These are phyloP conservation scores for Talaromyces thailandensis DNA, from an alignment of 495 filamentous ascomycete species.

Conservation along the genomic window DNA sequence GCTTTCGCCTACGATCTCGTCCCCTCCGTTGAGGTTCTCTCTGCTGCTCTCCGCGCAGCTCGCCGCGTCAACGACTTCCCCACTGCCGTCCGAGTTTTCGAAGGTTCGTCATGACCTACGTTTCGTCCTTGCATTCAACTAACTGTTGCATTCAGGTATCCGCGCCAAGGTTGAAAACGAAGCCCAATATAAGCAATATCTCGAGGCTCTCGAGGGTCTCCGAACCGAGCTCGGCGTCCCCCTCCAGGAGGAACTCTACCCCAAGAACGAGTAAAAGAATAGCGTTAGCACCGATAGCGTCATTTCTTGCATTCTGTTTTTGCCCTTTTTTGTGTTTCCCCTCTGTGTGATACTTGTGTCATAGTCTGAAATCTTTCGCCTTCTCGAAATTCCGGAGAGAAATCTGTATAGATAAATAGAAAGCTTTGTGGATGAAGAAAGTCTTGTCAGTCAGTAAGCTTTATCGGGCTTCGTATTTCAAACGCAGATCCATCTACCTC, in stretches of 20 bases:
- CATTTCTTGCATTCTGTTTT: neutral
- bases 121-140: neutral
- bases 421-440: constrained; percentile 5
- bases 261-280: constrained; percentile 52
- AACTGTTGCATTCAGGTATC: constrained; percentile 53
- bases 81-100: constrained; percentile 94
- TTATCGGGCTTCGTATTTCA: no score
- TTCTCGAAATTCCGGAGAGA: constrained; percentile 1
- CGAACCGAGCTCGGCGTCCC: constrained; percentile 88
- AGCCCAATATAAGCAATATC: constrained; percentile 95
- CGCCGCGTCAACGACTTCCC: constrained; percentile 97
- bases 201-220: constrained; percentile 81
- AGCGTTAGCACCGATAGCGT: neutral
- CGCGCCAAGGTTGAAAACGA: constrained; percentile 99
- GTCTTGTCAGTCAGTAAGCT: neutral
- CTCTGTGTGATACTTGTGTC: neutral
- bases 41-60: constrained; percentile 83
- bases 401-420: constrained; percentile 10
- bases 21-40: constrained; percentile 84
- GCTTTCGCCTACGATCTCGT: constrained; percentile 99
- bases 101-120: constrained; percentile 53
- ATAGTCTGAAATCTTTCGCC: constrained; percentile 4
- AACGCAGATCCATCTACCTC: no score
- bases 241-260: constrained; percentile 93
- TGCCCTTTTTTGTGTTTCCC: neutral